A percentile compares a stretch with the other conserved stretches of the same genome.
Evolutionary conservation across 179 eudicot species (phyloP).

Genomic region (Heliamphora pulchella): DNA sequence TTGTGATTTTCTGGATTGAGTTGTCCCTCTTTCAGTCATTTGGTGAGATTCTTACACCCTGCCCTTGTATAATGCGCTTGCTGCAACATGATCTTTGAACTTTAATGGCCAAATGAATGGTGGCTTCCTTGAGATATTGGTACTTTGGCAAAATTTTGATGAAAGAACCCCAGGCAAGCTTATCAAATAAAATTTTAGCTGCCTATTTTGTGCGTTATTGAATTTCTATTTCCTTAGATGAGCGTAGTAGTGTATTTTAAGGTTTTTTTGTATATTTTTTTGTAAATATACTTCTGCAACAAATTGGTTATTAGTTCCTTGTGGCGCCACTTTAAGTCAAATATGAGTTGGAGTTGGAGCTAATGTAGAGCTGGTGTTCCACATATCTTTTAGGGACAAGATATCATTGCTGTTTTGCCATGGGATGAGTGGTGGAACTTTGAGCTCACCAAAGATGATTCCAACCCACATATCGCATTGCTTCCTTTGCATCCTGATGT

Average conservation of each 20-base stretch:
- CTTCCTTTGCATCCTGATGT: conserved; percentile 88
- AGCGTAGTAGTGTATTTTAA: background rate
- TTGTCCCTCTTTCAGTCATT: background rate
- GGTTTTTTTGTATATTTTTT: background rate
- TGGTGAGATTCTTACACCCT: background rate
- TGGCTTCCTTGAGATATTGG: background rate
- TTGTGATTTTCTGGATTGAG: conserved; percentile 1
- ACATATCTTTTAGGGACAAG: conserved; percentile 56
- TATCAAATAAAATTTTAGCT: background rate
- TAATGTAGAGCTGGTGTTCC: background rate
- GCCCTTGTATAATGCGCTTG: background rate
- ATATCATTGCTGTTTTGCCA: conserved; percentile 75
- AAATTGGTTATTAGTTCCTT: background rate
- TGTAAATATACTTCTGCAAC: background rate
- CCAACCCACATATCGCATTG: conserved; percentile 87
- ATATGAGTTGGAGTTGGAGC: conserved; percentile 11
- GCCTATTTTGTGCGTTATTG: background rate
- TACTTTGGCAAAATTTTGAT: background rate
- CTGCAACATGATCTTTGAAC: conserved; percentile 2
- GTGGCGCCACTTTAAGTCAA: background rate
- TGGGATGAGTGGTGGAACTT: conserved; percentile 99
- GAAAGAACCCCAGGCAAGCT: background rate
- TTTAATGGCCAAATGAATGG: background rate
- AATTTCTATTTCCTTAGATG: too few species aligned
- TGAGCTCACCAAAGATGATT: conserved; percentile 72